A percentile compares a stretch with the other conserved stretches of the same genome.
These are phyloP conservation scores for Seminavis robusta DNA, from an alignment of 108 stramenopile species.

Conservation along the genomic window DNA sequence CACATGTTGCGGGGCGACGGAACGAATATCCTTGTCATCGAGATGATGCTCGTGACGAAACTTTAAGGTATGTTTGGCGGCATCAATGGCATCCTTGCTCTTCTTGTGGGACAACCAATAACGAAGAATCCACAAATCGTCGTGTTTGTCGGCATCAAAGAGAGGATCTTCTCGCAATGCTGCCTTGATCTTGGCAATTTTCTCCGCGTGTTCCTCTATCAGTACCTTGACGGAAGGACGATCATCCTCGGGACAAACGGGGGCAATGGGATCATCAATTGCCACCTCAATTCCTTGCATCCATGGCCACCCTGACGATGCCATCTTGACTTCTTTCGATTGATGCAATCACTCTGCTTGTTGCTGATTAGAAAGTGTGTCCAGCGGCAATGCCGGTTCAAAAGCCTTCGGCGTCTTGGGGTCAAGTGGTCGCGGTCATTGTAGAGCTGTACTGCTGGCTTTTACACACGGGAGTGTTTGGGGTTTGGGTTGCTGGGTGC, in stretches of 20 bases:
- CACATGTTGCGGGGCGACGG: no score
- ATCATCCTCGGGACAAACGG: neutral
- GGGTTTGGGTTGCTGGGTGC: no score
- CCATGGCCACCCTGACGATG: slow-evolving; percentile 5
- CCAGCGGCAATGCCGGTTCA: no score
- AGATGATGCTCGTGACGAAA: slow-evolving; percentile 7
- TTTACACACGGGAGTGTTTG: no score
- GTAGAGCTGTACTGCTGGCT: no score
- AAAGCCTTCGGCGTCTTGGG: no score
- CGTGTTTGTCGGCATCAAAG: slow-evolving; percentile 11
- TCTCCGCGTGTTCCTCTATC: neutral
- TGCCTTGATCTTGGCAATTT: slow-evolving; percentile 2
- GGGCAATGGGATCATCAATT: slow-evolving; percentile 1
- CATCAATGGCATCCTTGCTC: neutral
- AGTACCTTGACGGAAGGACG: neutral
- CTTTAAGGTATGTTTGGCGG: neutral
- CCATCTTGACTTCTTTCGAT: no score
- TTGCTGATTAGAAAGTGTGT: no score
- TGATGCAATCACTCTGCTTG: no score
- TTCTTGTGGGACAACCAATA: slow-evolving; percentile 5
- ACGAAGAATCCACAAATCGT: slow-evolving; percentile 13
- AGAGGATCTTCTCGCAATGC: neutral
- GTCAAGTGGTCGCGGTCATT: no score
- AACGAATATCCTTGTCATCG: slow-evolving; percentile 6
- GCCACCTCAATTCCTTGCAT: slow-evolving; percentile 3